Percentiles rank a stretch among this genome's conserved stretches.
phyloP scores from a whole-genome alignment of 495 filamentous ascomycete species.

The Thermothielavioides terrestris region DNA sequence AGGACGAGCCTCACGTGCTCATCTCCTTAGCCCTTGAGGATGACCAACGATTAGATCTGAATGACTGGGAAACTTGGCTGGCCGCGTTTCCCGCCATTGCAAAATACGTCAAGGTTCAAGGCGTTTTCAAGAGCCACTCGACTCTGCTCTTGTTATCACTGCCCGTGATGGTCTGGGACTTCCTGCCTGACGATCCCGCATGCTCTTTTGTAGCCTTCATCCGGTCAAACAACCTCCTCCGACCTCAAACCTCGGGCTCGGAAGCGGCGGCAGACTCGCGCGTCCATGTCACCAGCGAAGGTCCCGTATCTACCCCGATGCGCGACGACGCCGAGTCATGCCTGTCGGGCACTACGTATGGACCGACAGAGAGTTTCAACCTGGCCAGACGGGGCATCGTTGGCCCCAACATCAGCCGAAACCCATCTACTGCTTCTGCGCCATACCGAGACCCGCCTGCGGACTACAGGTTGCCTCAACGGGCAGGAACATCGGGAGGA shows the following conservation, averaged over 20 bases:
- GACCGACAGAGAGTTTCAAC: constrained; percentile 13
- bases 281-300: background rate
- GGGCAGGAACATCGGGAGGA: background rate
- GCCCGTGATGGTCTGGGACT: constrained; percentile 46
- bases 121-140: constrained; percentile 46
- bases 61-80: constrained; percentile 44
- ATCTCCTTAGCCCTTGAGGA: constrained; percentile 46
- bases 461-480: constrained; percentile 3
- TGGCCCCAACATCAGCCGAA: background rate
- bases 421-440: constrained; percentile 2
- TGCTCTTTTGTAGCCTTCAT: constrained; percentile 47
- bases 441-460: background rate
- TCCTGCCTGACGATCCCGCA: constrained; percentile 42
- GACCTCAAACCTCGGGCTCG: background rate
- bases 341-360: constrained; percentile 22
- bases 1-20: constrained; percentile 43
- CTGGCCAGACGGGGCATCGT: background rate
- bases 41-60: constrained; percentile 38
- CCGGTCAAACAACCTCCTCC: constrained; percentile 37
- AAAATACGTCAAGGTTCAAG: constrained; percentile 44
- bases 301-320: background rate
- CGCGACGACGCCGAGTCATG: constrained; percentile 22
- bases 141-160: constrained; percentile 40
- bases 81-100: constrained; percentile 38
- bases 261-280: background rate